Conservation (phyloP, 2,329 filamentous ascomycete genomes). For the Venturia aucupariae region DNA sequence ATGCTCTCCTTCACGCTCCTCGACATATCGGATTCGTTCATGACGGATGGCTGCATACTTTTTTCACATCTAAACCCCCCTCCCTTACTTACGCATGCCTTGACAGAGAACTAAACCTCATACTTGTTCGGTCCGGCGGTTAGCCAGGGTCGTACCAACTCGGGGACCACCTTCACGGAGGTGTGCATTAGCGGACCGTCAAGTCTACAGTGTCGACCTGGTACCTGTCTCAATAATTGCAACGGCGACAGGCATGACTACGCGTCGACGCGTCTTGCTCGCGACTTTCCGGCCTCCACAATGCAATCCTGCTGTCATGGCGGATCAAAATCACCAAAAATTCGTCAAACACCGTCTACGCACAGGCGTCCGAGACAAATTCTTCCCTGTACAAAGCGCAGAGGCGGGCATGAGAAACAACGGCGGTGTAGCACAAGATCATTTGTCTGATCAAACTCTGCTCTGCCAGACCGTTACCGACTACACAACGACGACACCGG, state of each 20-base stretch:
- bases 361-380: background rate
- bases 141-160: background rate
- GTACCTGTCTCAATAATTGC: background rate
- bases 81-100: background rate
- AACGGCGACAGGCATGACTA: conserved; percentile 1
- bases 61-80: background rate
- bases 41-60: background rate
- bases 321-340: background rate
- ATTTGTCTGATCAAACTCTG: background rate
- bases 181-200: conserved; percentile 1
- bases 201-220: background rate
- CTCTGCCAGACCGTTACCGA: background rate
- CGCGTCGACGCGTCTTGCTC: background rate
- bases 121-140: background rate
- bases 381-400: conserved; percentile 5
- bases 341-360: background rate
- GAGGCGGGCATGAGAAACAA: background rate
- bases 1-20: background rate
- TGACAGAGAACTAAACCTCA: background rate
- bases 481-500: background rate
- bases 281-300: background rate
- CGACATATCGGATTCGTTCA: background rate
- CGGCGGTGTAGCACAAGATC: background rate
- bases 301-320: background rate
- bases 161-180: background rate